Conservation (phyloP, 306 rosid genomes). For the Herpetospermum pedunculosum region DNA sequence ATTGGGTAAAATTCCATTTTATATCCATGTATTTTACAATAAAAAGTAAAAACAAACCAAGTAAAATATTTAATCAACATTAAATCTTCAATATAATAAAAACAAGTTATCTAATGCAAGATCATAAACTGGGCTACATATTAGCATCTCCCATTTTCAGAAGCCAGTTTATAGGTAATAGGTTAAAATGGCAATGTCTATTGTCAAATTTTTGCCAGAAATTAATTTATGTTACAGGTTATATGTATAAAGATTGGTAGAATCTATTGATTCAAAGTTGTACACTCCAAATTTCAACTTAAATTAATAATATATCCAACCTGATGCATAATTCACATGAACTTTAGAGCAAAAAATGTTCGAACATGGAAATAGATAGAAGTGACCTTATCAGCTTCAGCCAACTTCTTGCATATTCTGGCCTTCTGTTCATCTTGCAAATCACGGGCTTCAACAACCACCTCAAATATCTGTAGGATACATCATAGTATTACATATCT, state of each 20-base stretch:
- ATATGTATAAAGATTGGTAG: not conserved
- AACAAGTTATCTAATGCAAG: not conserved
- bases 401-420: conserved; percentile 73
- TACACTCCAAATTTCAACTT: not conserved
- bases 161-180: not conserved
- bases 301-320: not conserved
- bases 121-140: not conserved
- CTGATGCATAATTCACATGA: not conserved
- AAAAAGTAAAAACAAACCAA: not conserved
- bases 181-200: not conserved
- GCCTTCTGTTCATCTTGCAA: conserved; percentile 86
- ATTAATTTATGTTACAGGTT: not conserved
- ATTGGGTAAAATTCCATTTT: not conserved
- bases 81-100: not conserved
- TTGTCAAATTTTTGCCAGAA: not conserved
- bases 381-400: conserved; percentile 77
- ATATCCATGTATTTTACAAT: not conserved
- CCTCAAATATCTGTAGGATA: conserved; percentile 53
- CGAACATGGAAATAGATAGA: conserved; percentile 1
- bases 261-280: not conserved
- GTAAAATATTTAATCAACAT: not conserved
- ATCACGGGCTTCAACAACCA: conserved; percentile 56
- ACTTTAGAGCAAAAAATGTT: not conserved
- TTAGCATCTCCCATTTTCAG: not conserved
- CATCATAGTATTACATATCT: not conserved